Evolutionary conservation across 257 asterid species (phyloP), one percentile per base, ranked within the genome.

Genomic region (Linderniella brevidens): DNA sequence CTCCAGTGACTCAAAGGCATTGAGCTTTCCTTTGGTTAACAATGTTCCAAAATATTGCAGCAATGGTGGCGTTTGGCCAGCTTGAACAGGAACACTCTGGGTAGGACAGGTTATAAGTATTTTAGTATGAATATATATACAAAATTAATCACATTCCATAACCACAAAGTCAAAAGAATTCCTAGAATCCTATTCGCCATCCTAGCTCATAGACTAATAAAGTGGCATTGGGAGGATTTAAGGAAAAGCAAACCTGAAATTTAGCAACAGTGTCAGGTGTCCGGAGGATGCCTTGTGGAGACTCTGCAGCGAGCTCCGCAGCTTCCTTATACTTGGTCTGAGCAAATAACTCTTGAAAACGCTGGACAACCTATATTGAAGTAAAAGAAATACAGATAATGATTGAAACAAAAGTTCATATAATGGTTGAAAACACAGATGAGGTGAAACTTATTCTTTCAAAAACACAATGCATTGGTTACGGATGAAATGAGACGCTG

Each of bases 321-420:
- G 99, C 99, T 71, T 90, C 99, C 69, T 90, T 90, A 42, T 90
- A 90, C 78, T 90, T 90, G 16, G 99, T 82, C 64, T 85, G 99
- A 68, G 99, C 90, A 70, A 90, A 90, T 72, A 90, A 69, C 64
- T 90, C 99, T 73, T 90, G 96, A 72, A 90, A 90, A 16, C 88
- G 99, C 68, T 82, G 93, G 67, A 90, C 96, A 65, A 90, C 99
- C 99, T 90, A 68, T 40, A 41, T 54, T 46, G 53, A 64, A 57
- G 58, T 29, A 48, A 40, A 37, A 53, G 35, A 46, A 8, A 46
- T 7, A 32, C 12, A 10, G 25, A 11, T 10, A 0, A 11, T 11
- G 11, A 19, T 11, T 46, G 32, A 25, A 25, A 25, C n/a, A 25
- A 25, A 25, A 25, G 32, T 2, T 25, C 4, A 6, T 25, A 25